These are phyloP conservation scores for Fibroporia radiculosa DNA, from an alignment of 768 basidiomycete species.

Conservation along the genomic window DNA sequence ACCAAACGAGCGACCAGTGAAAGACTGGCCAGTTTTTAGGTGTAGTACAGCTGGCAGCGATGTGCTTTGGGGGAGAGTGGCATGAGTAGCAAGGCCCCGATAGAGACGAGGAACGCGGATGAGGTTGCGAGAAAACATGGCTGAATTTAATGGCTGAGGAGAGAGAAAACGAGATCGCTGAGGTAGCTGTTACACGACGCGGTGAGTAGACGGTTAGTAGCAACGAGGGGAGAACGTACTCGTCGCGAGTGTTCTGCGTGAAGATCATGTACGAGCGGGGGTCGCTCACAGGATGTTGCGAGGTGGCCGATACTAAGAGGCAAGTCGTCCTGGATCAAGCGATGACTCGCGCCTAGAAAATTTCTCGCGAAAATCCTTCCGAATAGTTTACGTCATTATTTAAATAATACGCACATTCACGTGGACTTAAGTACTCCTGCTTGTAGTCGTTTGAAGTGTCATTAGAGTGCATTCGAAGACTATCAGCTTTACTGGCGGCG, in stretches of 20 bases:
- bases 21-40: slow-evolving; percentile 91
- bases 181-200: slow-evolving; percentile 52
- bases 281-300: slow-evolving; percentile 21
- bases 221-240: slow-evolving; percentile 39
- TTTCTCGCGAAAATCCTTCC: too few species aligned
- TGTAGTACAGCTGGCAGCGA: slow-evolving; percentile 74
- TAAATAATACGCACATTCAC: too few species aligned
- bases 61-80: slow-evolving; percentile 28
- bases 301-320: too few species aligned
- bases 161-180: slow-evolving; percentile 85
- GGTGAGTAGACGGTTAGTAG: slow-evolving; percentile 7
- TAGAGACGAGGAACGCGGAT: slow-evolving; percentile 41
- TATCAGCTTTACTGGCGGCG: too few species aligned
- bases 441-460: too few species aligned
- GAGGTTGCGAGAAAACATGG: slow-evolving; percentile 55
- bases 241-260: slow-evolving; percentile 84
- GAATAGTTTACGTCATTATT: too few species aligned
- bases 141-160: slow-evolving; percentile 33
- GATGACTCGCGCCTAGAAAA: too few species aligned
- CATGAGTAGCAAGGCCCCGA: slow-evolving; percentile 64
- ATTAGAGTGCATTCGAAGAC: too few species aligned
- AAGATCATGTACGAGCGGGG: slow-evolving; percentile 62
- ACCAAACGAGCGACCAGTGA: slow-evolving; percentile 85
- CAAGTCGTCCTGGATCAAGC: too few species aligned
- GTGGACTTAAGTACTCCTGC: too few species aligned